phyloP scores from a whole-genome alignment of 73 alveolate genomes.

The Loxodes magnus region DNA sequence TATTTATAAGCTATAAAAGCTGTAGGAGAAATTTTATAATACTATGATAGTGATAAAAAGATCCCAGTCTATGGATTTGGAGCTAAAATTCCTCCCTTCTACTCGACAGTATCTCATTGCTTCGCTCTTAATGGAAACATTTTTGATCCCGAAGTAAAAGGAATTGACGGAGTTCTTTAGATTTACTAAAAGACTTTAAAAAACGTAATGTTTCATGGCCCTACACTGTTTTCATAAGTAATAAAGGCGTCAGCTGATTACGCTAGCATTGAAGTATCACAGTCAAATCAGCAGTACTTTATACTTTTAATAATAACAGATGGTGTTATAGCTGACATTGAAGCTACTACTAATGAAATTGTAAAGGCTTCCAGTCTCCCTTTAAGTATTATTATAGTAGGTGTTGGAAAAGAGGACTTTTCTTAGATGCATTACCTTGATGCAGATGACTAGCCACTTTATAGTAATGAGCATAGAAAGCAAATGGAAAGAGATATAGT shows the following conservation, averaged over 20 bases:
- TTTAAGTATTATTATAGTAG: slow-evolving; percentile 71
- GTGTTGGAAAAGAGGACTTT: slow-evolving; percentile 83
- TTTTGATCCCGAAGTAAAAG: slow-evolving; percentile 36
- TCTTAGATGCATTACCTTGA: slow-evolving; percentile 37
- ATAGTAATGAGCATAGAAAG: neutral
- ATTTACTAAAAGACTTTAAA: slow-evolving; percentile 26
- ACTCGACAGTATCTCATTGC: slow-evolving; percentile 13
- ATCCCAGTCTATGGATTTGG: slow-evolving; percentile 70
- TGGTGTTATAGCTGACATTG: slow-evolving; percentile 82
- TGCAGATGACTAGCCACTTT: slow-evolving; percentile 3
- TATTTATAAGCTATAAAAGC: slow-evolving; percentile 46
- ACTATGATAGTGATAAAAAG: slow-evolving; percentile 50
- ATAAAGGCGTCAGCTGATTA: slow-evolving; percentile 1
- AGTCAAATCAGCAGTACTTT: slow-evolving; percentile 24
- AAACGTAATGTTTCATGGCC: slow-evolving; percentile 38
- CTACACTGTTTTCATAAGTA: slow-evolving; percentile 52
- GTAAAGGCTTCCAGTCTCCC: slow-evolving; percentile 57
- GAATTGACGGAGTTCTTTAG: slow-evolving; percentile 32
- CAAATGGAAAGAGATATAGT: slow-evolving; percentile 39
- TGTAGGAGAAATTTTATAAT: slow-evolving; percentile 38
- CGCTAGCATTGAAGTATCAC: slow-evolving; percentile 5
- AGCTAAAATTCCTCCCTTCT: slow-evolving; percentile 17
- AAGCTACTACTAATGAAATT: slow-evolving; percentile 39
- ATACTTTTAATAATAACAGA: slow-evolving; percentile 74
- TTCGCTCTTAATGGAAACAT: slow-evolving; percentile 39